Evolutionary conservation across 179 eudicot species (phyloP).

Genomic region (Camellia oleifera): DNA sequence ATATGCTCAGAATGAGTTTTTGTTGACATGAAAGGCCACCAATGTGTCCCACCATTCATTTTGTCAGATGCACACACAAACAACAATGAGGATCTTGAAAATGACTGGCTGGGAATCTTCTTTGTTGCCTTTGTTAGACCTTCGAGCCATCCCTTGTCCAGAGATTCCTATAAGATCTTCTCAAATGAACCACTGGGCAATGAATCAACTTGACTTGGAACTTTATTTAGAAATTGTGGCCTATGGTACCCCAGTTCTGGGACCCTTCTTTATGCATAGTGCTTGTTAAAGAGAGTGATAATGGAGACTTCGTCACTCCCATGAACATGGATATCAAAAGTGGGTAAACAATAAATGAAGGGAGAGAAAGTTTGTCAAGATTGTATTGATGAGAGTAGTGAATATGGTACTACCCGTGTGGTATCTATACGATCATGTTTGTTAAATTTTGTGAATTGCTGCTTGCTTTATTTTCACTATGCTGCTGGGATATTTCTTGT

Average conservation of each 20-base stretch:
- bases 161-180: constrained; percentile 29
- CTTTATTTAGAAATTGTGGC: constrained; percentile 22
- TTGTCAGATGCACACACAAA: constrained; percentile 6
- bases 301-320: constrained; percentile 29
- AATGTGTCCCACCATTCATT: constrained; percentile 13
- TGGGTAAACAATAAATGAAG: constrained; percentile 28
- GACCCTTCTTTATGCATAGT: constrained; percentile 18
- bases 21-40: constrained; percentile 4
- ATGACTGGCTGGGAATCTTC: constrained; percentile 23
- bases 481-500: not conserved
- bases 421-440: constrained; percentile 14
- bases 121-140: constrained; percentile 14
- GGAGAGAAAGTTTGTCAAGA: constrained; percentile 22
- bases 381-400: constrained; percentile 5
- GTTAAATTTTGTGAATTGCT: not conserved
- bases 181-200: constrained; percentile 14
- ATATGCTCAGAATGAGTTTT: not conserved
- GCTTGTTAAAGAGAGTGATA: constrained; percentile 24
- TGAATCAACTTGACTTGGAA: constrained; percentile 19
- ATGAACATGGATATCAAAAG: constrained; percentile 31
- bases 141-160: not conserved
- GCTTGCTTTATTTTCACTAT: not conserved
- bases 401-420: constrained; percentile 6
- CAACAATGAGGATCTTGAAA: constrained; percentile 12
- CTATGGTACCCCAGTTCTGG: constrained; percentile 14